Conservation (phyloP, 1,139 yeast species). For the Blastobotrys petasosporus region DNA sequence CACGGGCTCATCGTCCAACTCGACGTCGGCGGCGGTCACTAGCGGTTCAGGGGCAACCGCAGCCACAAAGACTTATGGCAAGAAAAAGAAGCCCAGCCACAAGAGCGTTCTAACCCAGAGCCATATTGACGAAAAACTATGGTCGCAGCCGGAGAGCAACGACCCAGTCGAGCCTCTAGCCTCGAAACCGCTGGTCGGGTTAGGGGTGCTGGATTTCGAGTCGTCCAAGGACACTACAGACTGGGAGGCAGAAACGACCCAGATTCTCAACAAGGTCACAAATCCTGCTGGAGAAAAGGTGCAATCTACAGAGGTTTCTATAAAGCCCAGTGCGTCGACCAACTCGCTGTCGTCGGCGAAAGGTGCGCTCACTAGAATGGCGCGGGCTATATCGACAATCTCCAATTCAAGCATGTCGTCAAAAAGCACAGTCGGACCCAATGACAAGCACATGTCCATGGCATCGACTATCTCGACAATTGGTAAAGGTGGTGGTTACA, state of each 20-base stretch:
- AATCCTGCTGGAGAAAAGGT: background rate
- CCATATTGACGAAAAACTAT: constrained; percentile 21
- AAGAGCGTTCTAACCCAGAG: constrained; percentile 21
- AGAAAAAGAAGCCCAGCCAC: constrained; percentile 16
- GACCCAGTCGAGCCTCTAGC: background rate
- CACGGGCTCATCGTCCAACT: background rate
- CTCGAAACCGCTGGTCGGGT: constrained; percentile 16
- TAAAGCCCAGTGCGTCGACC: constrained; percentile 11
- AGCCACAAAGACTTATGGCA: constrained; percentile 21
- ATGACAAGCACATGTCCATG: constrained; percentile 22
- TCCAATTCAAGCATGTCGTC: constrained; percentile 18
- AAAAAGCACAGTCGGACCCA: constrained; percentile 20
- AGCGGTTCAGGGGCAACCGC: constrained; percentile 1
- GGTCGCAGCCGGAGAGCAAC: constrained; percentile 19
- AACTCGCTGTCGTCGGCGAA: constrained; percentile 12
- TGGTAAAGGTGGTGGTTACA: constrained; percentile 9
- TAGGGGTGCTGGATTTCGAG: constrained; percentile 20
- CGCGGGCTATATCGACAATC: constrained; percentile 21
- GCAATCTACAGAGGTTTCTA: background rate
- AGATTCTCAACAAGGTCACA: constrained; percentile 16
- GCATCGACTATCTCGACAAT: constrained; percentile 24
- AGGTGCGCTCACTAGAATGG: constrained; percentile 15
- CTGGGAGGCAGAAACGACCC: constrained; percentile 23
- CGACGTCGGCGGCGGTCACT: background rate
- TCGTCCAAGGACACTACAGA: constrained; percentile 17